Evolutionary conservation across 2,329 filamentous ascomycete genomes (phyloP), one percentile per base, ranked within the genome.

Genomic region (Fonsecaea multimorphosa): DNA sequence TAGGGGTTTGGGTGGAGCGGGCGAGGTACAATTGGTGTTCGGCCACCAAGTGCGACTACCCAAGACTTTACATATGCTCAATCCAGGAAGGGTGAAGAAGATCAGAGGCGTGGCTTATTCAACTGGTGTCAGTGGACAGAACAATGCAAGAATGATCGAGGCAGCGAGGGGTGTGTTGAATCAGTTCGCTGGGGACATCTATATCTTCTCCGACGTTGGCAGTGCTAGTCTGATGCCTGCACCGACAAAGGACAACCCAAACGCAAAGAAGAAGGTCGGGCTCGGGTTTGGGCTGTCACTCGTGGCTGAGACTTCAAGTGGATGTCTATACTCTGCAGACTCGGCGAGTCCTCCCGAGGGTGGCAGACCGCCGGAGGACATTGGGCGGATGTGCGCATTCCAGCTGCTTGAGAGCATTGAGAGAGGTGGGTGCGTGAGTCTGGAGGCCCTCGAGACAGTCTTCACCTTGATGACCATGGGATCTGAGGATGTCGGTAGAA

Each of bases 401-500:
- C 93, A 97, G 78, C 81, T 99, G 58, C 82, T 99, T 12, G 93
- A 98, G 78, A 85, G 88, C 24, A 89, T 98, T 67, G 86, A 86
- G 58, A 86, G 89, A 72, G 94, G 93, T 11, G 95, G 95, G 0
- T 97, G 92, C 76, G 91, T 91, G 2, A 89, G 88, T 60, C 84
- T 83, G 14, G 85, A 90, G 2, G 91, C 92, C 1, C 88, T 89
- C 4, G 83, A 87, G 2, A 94, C 90, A 0, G 85, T 97, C 70
- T 78, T 99, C 60, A 91, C 89, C 19, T 82, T 99, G 68, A 99
- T 99, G 95, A 92, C 93, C 36, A 98, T 99, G 95, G 95, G 95
- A 0, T 92, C 91, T 0, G 95, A 98, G 76, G 95, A 99, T 77
- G 93, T 99, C 14, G 95, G 95, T 3, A 86, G 95, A 65, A 78